phyloP scores from a whole-genome alignment of 345 rosid species.

The Salix exigua region DNA sequence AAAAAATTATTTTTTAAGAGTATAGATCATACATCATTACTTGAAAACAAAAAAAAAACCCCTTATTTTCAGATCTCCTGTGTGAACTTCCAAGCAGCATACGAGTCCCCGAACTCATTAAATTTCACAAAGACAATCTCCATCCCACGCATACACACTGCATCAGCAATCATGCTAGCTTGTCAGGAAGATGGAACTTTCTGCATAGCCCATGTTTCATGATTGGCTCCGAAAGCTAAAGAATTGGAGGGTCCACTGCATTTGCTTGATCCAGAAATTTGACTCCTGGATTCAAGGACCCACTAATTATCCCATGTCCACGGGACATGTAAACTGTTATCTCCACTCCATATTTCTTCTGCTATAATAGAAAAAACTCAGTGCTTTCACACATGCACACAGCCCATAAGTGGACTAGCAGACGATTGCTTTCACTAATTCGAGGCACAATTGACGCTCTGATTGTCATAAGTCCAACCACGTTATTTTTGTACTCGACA shows the following conservation, averaged over 20 bases:
- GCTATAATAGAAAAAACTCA: background rate
- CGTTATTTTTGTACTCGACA: background rate
- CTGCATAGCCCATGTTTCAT: constrained; percentile 23
- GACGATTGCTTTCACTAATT: no score
- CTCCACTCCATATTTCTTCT: background rate
- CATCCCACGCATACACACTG: background rate
- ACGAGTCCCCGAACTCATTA: background rate
- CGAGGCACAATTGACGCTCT: no score
- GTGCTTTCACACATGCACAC: background rate
- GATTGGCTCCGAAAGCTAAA: constrained; percentile 14
- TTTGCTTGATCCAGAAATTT: background rate
- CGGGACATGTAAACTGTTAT: background rate
- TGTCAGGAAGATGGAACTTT: constrained; percentile 15
- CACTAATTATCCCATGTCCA: constrained; percentile 6
- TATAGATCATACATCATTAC: background rate
- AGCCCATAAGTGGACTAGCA: background rate
- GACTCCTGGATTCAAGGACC: constrained; percentile 12
- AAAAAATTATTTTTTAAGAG: no score
- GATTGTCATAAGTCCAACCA: no score
- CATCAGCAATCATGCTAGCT: constrained; percentile 2
- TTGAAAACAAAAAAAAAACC: background rate
- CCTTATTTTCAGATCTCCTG: background rate
- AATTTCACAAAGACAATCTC: background rate
- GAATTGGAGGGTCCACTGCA: background rate
- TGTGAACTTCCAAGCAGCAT: background rate